Conservation (phyloP, 257 asterid species). For the Plantago ovata region DNA sequence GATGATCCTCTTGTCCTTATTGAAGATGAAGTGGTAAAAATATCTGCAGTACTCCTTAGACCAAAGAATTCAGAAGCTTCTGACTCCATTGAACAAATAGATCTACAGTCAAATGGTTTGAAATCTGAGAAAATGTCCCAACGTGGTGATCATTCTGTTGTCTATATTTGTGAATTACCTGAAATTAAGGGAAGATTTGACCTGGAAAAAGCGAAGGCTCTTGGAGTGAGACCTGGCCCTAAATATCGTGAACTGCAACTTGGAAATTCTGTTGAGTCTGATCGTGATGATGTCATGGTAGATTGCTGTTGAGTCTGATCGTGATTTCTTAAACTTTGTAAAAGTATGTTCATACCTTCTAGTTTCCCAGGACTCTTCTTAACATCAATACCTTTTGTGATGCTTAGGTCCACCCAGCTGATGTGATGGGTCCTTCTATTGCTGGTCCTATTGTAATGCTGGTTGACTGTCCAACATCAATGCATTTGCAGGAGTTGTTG, state of each 20-base stretch:
- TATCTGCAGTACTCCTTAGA: constrained; percentile 74
- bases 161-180: constrained; percentile 81
- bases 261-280: constrained; percentile 82
- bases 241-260: constrained; percentile 80
- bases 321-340: constrained; percentile 9
- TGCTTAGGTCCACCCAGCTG: constrained; percentile 79
- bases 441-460: constrained; percentile 87
- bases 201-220: constrained; percentile 67
- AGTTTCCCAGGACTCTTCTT: constrained; percentile 14
- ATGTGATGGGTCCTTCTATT: constrained; percentile 81
- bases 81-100: constrained; percentile 16
- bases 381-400: constrained; percentile 11
- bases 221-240: constrained; percentile 85
- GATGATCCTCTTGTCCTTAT: constrained; percentile 59
- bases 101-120: constrained; percentile 20
- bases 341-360: neutral
- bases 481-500: constrained; percentile 52
- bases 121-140: constrained; percentile 28
- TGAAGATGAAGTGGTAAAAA: constrained; percentile 83
- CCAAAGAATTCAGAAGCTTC: constrained; percentile 40
- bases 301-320: constrained; percentile 5
- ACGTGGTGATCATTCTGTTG: constrained; percentile 78
- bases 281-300: constrained; percentile 79
- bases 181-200: constrained; percentile 92
- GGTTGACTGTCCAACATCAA: constrained; percentile 82